Base-by-base conservation (phyloP, 306 rosid genomes). In the Pueraria montana region DNA sequence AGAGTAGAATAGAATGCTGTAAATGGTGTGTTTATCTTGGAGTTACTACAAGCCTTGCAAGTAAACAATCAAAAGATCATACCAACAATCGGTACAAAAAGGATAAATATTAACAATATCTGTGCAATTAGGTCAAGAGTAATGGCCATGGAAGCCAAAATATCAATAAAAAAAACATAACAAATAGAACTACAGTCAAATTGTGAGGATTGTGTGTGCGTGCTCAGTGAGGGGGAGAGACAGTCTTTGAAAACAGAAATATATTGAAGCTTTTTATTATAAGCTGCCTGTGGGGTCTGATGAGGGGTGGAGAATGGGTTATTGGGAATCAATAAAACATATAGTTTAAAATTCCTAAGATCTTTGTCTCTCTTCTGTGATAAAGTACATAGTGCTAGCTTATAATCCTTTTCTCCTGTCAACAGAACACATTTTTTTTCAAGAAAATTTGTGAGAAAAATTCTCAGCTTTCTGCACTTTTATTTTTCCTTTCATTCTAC, bases 11-110 rank as follows among this genome's bases (percentile, higher is more conserved):
- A 50, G 71, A 79, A 56, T 52, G 55, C 53, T 72, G 16, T 38
- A 58, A 58, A 59, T n/a, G 58, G 48, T 62, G 40, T 69, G 59
- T 3, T 0, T 38, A 16, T 71, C 42, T 38, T 34, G 13, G 38
- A 77, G 68, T 62, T 63, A 74, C 82, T 21, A 20, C 45, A 67
- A 56, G 52, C 32, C 53, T 24, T 40, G 45, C 45, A 64, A 38
- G 49, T 66, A 38, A 82, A 43, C 61, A 66, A 58, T 68, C 20
- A 24, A 42, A 27, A 56, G 72, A 72, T 20, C 11, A 10, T 62
- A 81, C 9, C 23, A 17, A 63, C 55, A 36, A 73, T 72, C 46
- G 16, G 6, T 74, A 48, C 11, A 17, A 62, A 34, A 63, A 49
- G 38, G 80, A 74, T 17, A 18, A 13, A n/a, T 65, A 66, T 52